Evolutionary conservation across 2,329 filamentous ascomycete species (phyloP).

Genomic region (Chrysoporthe cubensis): DNA sequence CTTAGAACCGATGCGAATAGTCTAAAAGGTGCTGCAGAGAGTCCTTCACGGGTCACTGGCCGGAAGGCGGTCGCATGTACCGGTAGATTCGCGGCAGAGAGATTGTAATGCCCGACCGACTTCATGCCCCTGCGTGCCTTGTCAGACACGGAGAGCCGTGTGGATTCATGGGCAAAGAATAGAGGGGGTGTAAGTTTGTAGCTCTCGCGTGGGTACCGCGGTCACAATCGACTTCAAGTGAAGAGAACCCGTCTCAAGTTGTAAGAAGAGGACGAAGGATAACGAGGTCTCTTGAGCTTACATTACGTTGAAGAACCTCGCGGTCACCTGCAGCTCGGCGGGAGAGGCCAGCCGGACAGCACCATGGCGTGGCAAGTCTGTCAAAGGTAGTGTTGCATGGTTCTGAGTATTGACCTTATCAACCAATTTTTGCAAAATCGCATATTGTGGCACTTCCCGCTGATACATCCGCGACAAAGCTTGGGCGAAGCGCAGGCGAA

Average conservation of each 20-base stretch:
- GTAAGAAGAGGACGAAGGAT: not conserved
- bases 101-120: conserved; percentile 57
- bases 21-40: conserved; percentile 39
- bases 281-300: not conserved
- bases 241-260: not conserved
- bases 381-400: not conserved
- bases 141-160: not conserved
- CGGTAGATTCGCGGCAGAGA: conserved; percentile 50
- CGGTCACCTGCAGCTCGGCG: conserved; percentile 46
- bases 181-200: not conserved
- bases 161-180: not conserved
- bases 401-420: conserved; percentile 12
- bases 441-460: conserved; percentile 34
- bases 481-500: conserved; percentile 27
- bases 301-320: conserved; percentile 48
- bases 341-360: conserved; percentile 53
- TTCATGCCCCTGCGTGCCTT: conserved; percentile 42
- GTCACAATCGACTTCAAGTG: not conserved
- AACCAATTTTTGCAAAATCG: conserved; percentile 27
- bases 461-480: conserved; percentile 33
- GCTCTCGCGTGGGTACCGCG: not conserved
- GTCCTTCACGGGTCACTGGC: conserved; percentile 36
- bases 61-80: conserved; percentile 58
- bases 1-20: conserved; percentile 42
- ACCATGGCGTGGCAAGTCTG: conserved; percentile 43